These are phyloP conservation scores for Raffaelea albimanens DNA, from an alignment of 2,329 filamentous ascomycete species.

Conservation along the genomic window DNA sequence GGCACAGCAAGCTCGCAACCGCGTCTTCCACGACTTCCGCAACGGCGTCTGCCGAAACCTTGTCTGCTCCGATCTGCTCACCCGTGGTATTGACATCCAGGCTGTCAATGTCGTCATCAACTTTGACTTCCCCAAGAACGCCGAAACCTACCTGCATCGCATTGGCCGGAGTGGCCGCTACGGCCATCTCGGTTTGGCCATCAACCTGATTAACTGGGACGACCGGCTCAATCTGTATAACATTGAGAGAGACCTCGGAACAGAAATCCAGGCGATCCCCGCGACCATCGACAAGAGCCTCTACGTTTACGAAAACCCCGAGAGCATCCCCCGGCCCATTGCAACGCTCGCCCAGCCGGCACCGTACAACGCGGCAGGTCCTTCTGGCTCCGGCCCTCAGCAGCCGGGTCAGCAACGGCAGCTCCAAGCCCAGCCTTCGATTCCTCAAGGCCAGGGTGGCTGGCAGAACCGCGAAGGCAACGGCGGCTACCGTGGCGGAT, in stretches of 20 bases:
- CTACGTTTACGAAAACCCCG: constrained; percentile 95
- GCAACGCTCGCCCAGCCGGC: constrained; percentile 31
- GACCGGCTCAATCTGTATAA: constrained; percentile 98
- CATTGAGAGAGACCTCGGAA: constrained; percentile 94
- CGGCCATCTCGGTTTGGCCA: constrained; percentile 91
- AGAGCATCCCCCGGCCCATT: constrained; percentile 80
- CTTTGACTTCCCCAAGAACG: constrained; percentile 99
- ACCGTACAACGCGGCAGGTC: background rate
- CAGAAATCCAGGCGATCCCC: constrained; percentile 96
- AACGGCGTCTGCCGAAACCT: constrained; percentile 97
- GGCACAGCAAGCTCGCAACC: constrained; percentile 93
- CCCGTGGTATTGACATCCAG: constrained; percentile 98
- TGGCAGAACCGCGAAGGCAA: constrained; percentile 9
- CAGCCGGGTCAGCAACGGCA: background rate
- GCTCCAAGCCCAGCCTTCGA: constrained; percentile 6
- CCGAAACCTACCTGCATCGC: constrained; percentile 95
- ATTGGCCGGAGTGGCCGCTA: constrained; percentile 97
- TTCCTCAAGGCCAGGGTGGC: constrained; percentile 12
- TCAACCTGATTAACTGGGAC: constrained; percentile 99
- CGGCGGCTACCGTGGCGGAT: constrained; percentile 3
- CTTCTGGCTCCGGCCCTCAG: background rate
- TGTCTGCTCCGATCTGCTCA: constrained; percentile 94
- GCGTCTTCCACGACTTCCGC: constrained; percentile 98
- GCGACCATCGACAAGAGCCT: constrained; percentile 91
- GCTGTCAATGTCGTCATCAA: constrained; percentile 99